A percentile compares a stretch with the other conserved stretches of the same genome.
phyloP scores from a whole-genome alignment of 129 eudicot genomes.

The Pulicaria dysenterica region DNA sequence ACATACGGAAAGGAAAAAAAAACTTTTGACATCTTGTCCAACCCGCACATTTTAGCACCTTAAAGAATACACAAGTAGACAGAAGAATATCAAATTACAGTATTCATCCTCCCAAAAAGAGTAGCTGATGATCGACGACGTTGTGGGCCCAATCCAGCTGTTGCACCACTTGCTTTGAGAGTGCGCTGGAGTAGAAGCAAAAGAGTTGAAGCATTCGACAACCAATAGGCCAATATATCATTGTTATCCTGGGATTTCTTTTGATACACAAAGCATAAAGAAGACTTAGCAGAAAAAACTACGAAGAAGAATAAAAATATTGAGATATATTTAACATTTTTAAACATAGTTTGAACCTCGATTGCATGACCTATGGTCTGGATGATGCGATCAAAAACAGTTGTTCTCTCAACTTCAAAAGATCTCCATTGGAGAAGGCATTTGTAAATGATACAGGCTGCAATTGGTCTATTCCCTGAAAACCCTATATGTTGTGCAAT shows the following conservation, averaged over 20 bases:
- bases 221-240: slow-evolving; percentile 88
- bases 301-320: neutral
- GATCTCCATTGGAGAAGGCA: slow-evolving; percentile 98
- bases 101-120: slow-evolving; percentile 78
- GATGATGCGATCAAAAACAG: slow-evolving; percentile 84
- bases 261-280: slow-evolving; percentile 15
- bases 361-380: slow-evolving; percentile 94
- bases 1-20: neutral
- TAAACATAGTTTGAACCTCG: slow-evolving; percentile 54
- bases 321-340: slow-evolving; percentile 10
- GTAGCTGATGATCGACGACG: slow-evolving; percentile 87
- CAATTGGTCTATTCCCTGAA: slow-evolving; percentile 74
- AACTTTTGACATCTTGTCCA: neutral
- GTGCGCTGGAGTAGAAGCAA: slow-evolving; percentile 89
- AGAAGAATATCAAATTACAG: slow-evolving; percentile 36
- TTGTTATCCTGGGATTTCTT: slow-evolving; percentile 87
- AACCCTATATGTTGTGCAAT: slow-evolving; percentile 80
- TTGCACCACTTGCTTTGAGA: slow-evolving; percentile 84
- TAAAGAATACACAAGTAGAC: neutral
- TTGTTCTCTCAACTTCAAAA: slow-evolving; percentile 92
- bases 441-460: slow-evolving; percentile 89
- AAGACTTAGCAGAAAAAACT: slow-evolving; percentile 7
- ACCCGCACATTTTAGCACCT: neutral
- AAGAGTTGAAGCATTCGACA: slow-evolving; percentile 94
- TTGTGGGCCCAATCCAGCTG: slow-evolving; percentile 72